Conservation (phyloP, 805 yeast species). For the Suhomyces sp. region DNA sequence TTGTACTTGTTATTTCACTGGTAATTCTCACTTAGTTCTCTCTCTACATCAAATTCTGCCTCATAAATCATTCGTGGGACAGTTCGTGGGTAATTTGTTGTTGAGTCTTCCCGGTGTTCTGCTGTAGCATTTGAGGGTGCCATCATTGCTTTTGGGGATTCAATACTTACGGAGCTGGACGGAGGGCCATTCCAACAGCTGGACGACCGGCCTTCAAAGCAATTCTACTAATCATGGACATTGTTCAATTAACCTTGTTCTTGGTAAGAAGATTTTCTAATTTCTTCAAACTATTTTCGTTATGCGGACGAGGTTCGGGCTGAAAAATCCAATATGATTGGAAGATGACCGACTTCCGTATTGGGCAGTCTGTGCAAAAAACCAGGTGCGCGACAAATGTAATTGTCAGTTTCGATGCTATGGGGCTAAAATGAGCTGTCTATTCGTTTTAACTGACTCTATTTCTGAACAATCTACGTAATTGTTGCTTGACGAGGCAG, state of each 20-base stretch:
- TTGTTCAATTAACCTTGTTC: constrained; percentile 14
- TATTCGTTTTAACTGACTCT: too few species aligned
- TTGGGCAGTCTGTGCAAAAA: constrained; percentile 15
- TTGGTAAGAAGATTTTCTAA: constrained; percentile 9
- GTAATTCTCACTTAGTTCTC: neutral
- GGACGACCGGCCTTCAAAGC: constrained; percentile 44
- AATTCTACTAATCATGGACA: constrained; percentile 44
- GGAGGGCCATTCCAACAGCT: constrained; percentile 36
- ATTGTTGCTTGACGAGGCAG: too few species aligned
- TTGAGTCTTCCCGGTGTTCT: neutral
- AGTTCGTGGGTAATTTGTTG: neutral
- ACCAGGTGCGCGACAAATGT: neutral
- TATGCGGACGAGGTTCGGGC: constrained; percentile 22
- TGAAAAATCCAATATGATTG: constrained; percentile 28
- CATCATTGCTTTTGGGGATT: neutral
- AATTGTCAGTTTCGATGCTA: neutral
- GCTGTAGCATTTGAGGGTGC: neutral
- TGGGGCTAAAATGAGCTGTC: neutral
- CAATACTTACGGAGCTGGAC: constrained; percentile 43
- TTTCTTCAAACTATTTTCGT: constrained; percentile 10
- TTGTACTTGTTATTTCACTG: neutral
- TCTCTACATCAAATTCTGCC: neutral
- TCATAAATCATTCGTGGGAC: neutral
- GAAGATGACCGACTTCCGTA: constrained; percentile 28
- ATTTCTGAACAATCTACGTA: too few species aligned